Evolutionary conservation across 805 yeast genomes (phyloP).

Genomic region (Suhomyces vadensis): DNA sequence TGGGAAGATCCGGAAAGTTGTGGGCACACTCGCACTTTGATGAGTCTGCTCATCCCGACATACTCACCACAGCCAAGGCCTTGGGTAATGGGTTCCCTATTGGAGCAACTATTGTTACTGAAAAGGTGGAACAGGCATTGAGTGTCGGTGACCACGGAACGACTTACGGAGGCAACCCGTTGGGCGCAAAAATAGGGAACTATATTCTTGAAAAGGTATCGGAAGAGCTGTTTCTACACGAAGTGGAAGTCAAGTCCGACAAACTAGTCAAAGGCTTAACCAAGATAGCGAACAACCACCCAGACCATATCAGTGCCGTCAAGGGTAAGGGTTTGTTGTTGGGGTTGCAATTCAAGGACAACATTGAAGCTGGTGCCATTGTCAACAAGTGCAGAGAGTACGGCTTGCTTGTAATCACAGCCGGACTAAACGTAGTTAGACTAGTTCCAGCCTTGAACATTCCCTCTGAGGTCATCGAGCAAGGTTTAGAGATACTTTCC

Average conservation of each 20-base stretch:
- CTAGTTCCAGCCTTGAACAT: conserved; percentile 91
- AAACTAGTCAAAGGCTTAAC: conserved; percentile 52
- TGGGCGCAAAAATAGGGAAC: conserved; percentile 79
- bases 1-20: conserved; percentile 86
- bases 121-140: conserved; percentile 68
- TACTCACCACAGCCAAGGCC: conserved; percentile 92
- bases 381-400: conserved; percentile 69
- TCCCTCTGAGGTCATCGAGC: conserved; percentile 61
- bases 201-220: conserved; percentile 74
- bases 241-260: conserved; percentile 62
- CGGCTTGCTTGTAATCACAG: conserved; percentile 84
- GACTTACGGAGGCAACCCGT: conserved; percentile 96
- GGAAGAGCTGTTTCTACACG: conserved; percentile 54
- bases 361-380: conserved; percentile 61
- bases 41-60: conserved; percentile 85
- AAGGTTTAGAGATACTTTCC: conserved; percentile 73
- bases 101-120: conserved; percentile 88
- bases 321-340: conserved; percentile 89
- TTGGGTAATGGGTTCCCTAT: conserved; percentile 96
- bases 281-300: conserved; percentile 54
- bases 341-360: conserved; percentile 68
- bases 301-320: conserved; percentile 61
- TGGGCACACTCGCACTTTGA: conserved; percentile 90
- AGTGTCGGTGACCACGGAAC: conserved; percentile 97
- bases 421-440: conserved; percentile 89